Evolutionary conservation across 768 basidiomycete species (phyloP).

Genomic region (Termitomyces sp.): DNA sequence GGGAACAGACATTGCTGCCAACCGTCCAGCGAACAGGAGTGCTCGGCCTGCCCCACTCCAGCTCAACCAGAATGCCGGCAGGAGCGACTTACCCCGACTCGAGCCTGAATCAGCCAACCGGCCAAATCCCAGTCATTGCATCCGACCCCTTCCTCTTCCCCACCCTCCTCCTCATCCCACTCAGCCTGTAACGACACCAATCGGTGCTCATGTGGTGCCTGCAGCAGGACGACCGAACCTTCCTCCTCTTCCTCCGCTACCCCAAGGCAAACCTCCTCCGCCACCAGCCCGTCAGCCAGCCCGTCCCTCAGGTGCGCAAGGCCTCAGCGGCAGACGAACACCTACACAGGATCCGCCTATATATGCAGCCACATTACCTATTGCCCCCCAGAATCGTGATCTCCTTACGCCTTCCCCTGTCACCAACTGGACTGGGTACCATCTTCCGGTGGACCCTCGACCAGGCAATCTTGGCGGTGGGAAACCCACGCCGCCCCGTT

Average conservation of each 20-base stretch:
- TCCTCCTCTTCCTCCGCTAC: slow-evolving; percentile 66
- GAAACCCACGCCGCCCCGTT: slow-evolving; percentile 31
- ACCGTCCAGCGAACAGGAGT: slow-evolving; percentile 32
- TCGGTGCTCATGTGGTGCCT: slow-evolving; percentile 24
- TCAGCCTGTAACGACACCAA: slow-evolving; percentile 24
- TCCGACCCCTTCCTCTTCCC: slow-evolving; percentile 49
- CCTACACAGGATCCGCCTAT: slow-evolving; percentile 53
- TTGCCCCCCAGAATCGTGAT: slow-evolving; percentile 30
- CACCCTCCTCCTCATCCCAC: slow-evolving; percentile 22
- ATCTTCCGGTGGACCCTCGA: slow-evolving; percentile 58
- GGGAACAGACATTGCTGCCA: slow-evolving; percentile 19
- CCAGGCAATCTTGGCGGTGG: slow-evolving; percentile 42
- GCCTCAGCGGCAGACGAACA: slow-evolving; percentile 39
- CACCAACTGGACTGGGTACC: slow-evolving; percentile 39
- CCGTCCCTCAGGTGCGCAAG: slow-evolving; percentile 25
- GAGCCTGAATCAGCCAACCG: slow-evolving; percentile 54
- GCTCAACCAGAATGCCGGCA: slow-evolving; percentile 46
- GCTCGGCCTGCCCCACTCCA: slow-evolving; percentile 80
- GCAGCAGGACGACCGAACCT: slow-evolving; percentile 38
- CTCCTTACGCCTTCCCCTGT: slow-evolving; percentile 39
- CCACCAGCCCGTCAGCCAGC: slow-evolving; percentile 34
- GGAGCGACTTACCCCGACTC: slow-evolving; percentile 66
- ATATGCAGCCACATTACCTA: slow-evolving; percentile 37
- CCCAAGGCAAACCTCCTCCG: slow-evolving; percentile 58
- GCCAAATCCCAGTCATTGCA: slow-evolving; percentile 22